phyloP scores from a whole-genome alignment of 352 stramenopile genomes.

The Phytophthora pini region DNA sequence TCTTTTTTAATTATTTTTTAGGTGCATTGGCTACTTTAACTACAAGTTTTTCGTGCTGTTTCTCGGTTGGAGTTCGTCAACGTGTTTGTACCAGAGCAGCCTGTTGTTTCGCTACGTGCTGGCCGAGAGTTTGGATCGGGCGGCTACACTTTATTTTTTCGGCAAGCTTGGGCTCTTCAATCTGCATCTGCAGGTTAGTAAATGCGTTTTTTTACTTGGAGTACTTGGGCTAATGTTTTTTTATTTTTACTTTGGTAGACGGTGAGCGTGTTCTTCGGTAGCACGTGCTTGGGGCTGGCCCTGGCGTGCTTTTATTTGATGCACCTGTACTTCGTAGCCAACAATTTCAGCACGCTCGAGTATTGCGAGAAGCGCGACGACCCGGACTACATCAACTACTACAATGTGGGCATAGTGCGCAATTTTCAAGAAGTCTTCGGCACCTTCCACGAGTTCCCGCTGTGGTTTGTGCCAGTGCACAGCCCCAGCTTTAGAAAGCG shows the following conservation, averaged over 20 bases:
- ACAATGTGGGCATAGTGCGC: constrained; percentile 68
- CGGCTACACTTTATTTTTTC: constrained; percentile 62
- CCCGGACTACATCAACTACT: constrained; percentile 84
- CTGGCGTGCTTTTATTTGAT: constrained; percentile 80
- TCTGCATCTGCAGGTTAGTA: constrained; percentile 59
- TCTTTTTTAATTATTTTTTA: constrained; percentile 20
- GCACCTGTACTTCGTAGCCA: constrained; percentile 72
- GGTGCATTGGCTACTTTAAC: constrained; percentile 89
- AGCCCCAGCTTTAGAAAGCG: constrained; percentile 55
- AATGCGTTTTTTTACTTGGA: no score
- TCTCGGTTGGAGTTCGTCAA: constrained; percentile 71
- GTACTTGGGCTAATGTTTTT: no score
- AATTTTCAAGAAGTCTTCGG: constrained; percentile 87
- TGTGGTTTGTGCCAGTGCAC: constrained; percentile 79
- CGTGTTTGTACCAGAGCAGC: constrained; percentile 73
- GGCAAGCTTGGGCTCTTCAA: constrained; percentile 62
- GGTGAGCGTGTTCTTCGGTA: constrained; percentile 74
- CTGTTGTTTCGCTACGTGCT: constrained; percentile 76
- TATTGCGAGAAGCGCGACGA: constrained; percentile 87
- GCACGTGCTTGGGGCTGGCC: constrained; percentile 66
- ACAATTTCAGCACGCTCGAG: constrained; percentile 88
- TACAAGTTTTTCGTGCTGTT: constrained; percentile 92
- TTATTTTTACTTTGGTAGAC: constrained; percentile 34
- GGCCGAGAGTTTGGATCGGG: constrained; percentile 56
- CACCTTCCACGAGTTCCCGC: constrained; percentile 57